phyloP scores from a whole-genome alignment of 306 rosid species.

The Trifolium dubium region DNA sequence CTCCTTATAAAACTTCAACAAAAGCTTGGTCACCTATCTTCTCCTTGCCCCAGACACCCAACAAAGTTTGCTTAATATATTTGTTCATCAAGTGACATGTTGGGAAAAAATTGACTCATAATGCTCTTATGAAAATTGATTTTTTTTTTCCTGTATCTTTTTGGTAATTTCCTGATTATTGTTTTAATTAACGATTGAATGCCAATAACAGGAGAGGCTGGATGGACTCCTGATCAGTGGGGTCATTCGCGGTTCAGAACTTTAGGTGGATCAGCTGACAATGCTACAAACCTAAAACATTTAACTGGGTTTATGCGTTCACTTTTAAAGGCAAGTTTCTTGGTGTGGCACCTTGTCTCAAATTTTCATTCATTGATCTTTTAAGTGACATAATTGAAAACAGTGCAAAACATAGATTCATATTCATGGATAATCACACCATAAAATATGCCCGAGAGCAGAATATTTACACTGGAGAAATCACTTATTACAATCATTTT shows the following conservation, averaged over 20 bases:
- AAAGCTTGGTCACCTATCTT: constrained; percentile 11
- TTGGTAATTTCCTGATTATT: constrained; percentile 36
- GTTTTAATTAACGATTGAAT: constrained; percentile 44
- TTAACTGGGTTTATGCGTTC: constrained; percentile 80
- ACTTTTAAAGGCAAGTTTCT: constrained; percentile 75
- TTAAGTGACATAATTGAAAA: constrained; percentile 13
- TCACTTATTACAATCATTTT: constrained; percentile 29
- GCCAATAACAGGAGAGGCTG: constrained; percentile 83
- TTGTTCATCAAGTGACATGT: not conserved
- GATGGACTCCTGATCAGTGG: constrained; percentile 96
- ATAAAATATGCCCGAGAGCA: not conserved
- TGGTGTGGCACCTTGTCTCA: constrained; percentile 25
- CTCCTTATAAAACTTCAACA: constrained; percentile 9
- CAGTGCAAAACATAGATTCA: constrained; percentile 21
- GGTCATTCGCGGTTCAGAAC: constrained; percentile 79
- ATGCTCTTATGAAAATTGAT: constrained; percentile 18
- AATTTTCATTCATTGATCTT: constrained; percentile 9
- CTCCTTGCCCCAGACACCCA: constrained; percentile 8
- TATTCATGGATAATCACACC: constrained; percentile 21
- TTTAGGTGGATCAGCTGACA: constrained; percentile 62
- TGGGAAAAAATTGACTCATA: constrained; percentile 13
- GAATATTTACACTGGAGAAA: constrained; percentile 20
- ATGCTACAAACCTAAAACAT: constrained; percentile 65
- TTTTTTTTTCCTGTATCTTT: constrained; percentile 21
- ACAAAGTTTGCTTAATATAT: constrained; percentile 14